Base-by-base conservation (phyloP, 2,329 filamentous ascomycete species). In the Colletotrichum nymphaeae region DNA sequence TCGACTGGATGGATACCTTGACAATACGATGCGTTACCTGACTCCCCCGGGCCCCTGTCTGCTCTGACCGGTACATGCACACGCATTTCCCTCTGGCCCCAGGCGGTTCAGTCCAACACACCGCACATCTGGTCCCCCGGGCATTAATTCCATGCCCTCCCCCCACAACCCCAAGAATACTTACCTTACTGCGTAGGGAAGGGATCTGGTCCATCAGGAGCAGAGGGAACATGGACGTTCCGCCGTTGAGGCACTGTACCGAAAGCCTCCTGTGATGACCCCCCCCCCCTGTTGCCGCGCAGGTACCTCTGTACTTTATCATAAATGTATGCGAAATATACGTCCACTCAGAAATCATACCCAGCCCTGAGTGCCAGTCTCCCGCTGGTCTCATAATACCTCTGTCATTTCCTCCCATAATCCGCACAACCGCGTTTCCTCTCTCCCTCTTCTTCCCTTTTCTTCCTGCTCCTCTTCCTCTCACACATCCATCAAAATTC, bases 51-150 rank as follows among this genome's bases (percentile, higher is more conserved):
- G 26, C 42, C 24, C 71, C 71, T 65, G 71, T 66, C 55, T 46
- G 56, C 62, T 66, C 67, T 71, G 67, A 74, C 72, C 63, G 68
- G 68, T 67, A 74, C 57, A 72, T 70, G 70, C 70, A 73, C 37
- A 64, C 60, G 70, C 65, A 65, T 66, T 57, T 63, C n/a, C 58
- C 63, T 66, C 60, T 66, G 68, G 55, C 52, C 64, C 62, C 32
- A 52, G 30, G 60, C 72, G 72, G 68, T 72, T 62, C 59, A 70
- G 59, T 71, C 63, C 72, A 75, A 74, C 74, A 68, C 74, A 75
- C 74, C 74, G 74, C 68, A 75, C 72, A 67, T 75, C 74, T 75
- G 60, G 67, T 53, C 70, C 65, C 69, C 69, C 66, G 26, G 63
- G 60, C 69, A 63, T 32, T 24, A 57, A 32, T 63, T 49, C 69